phyloP scores from a whole-genome alignment of 1,284 basidiomycete genomes.

The Leucoagaricus sp. region DNA sequence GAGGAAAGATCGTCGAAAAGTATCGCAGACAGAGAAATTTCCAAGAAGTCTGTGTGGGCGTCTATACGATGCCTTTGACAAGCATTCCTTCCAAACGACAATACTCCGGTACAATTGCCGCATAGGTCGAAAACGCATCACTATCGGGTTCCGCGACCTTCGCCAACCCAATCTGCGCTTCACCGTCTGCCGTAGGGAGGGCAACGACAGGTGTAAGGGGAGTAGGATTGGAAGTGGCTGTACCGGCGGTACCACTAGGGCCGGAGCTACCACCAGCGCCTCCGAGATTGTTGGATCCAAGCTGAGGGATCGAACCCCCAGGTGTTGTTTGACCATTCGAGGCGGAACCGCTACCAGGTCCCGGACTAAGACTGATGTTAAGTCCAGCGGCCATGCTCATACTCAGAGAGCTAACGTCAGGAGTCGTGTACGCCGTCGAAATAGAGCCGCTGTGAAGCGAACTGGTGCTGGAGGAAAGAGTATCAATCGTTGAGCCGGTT shows the following conservation, averaged over 20 bases:
- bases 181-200: constrained; percentile 66
- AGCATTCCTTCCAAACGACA: constrained; percentile 75
- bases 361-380: constrained; percentile 24
- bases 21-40: too few species aligned
- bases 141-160: constrained; percentile 82
- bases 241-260: constrained; percentile 6
- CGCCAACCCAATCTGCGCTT: constrained; percentile 71
- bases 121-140: constrained; percentile 82
- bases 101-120: constrained; percentile 81
- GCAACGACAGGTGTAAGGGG: constrained; percentile 69
- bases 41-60: too few species aligned
- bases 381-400: background rate
- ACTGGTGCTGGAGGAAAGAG: constrained; percentile 33
- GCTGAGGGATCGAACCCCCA: background rate
- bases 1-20: too few species aligned
- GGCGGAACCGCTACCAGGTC: constrained; percentile 17
- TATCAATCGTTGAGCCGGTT: constrained; percentile 55
- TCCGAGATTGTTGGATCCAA: too few species aligned
- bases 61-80: constrained; percentile 55
- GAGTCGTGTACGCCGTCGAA: constrained; percentile 65
- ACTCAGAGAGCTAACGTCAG: constrained; percentile 39
- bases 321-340: constrained; percentile 9
- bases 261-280: constrained; percentile 5
- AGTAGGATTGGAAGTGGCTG: constrained; percentile 44
- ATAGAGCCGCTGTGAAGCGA: constrained; percentile 27